Percentiles rank a stretch among this genome's conserved stretches.
phyloP scores from a whole-genome alignment of 495 filamentous ascomycete genomes.

The Penicillium lividum region DNA sequence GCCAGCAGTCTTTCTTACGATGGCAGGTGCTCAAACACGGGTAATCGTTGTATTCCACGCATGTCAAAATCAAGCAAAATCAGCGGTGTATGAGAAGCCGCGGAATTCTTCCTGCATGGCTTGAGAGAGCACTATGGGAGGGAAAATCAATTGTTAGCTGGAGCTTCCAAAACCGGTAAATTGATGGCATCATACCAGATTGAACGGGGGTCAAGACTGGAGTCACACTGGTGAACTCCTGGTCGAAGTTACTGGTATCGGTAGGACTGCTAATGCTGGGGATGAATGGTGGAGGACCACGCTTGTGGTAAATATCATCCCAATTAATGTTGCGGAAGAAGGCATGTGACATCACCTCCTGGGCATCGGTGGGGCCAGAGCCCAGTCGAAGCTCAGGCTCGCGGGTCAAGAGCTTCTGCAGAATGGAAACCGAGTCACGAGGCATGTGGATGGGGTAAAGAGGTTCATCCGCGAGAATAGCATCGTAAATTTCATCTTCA shows the following conservation, averaged over 20 bases:
- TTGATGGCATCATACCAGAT: conserved; percentile 69
- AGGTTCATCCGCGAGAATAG: conserved; percentile 96
- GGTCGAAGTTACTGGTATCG: conserved; percentile 99
- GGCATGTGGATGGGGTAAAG: conserved; percentile 99
- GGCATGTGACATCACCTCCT: conserved; percentile 98
- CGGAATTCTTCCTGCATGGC: conserved; percentile 99
- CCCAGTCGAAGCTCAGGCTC: conserved; percentile 92
- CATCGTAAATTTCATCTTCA: conserved; percentile 99
- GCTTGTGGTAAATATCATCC: conserved; percentile 97
- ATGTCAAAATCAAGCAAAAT: conserved; percentile 56
- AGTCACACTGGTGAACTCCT: conserved; percentile 97
- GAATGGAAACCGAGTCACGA: conserved; percentile 92
- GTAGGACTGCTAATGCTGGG: conserved; percentile 86
- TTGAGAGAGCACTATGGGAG: conserved; percentile 81
- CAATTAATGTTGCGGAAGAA: conserved; percentile 98
- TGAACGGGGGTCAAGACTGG: conserved; percentile 96
- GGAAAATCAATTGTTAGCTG: conserved; percentile 16
- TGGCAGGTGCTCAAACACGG: conserved; percentile 14
- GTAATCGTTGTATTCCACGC: conserved; percentile 14
- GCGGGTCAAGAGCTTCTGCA: conserved; percentile 95
- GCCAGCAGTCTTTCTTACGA: conserved; percentile 2
- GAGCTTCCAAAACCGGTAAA: neutral
- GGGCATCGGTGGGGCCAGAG: conserved; percentile 93
- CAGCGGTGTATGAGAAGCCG: conserved; percentile 92
- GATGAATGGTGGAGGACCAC: conserved; percentile 82